phyloP scores from a whole-genome alignment of 129 eudicot genomes.

The Lonicera japonica region DNA sequence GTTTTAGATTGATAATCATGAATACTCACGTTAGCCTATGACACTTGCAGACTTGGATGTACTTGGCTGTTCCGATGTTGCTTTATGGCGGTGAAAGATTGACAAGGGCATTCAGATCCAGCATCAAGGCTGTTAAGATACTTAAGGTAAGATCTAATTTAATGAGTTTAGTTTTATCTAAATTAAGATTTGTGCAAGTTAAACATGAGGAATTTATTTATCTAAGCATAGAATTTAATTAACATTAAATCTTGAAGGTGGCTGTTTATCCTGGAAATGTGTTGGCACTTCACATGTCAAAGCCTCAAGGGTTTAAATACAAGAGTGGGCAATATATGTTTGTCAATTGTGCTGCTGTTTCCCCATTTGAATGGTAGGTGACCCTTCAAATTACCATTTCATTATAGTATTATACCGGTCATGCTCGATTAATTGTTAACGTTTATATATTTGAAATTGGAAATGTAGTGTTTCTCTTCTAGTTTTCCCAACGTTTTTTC shows the following conservation, averaged over 20 bases:
- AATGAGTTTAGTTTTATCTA: neutral
- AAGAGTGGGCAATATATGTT: slow-evolving; percentile 89
- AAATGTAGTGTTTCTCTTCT: neutral
- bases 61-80: slow-evolving; percentile 55
- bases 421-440: neutral
- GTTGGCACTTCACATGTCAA: slow-evolving; percentile 73
- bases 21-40: neutral
- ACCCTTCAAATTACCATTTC: neutral
- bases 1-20: neutral
- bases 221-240: neutral
- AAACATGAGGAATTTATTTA: neutral
- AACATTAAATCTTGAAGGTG: slow-evolving; percentile 34
- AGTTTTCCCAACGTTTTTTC: neutral
- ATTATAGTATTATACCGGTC: no score
- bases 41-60: slow-evolving; percentile 78
- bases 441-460: neutral
- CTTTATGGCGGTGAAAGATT: slow-evolving; percentile 72
- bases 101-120: slow-evolving; percentile 58
- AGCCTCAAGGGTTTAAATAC: slow-evolving; percentile 72
- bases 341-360: slow-evolving; percentile 79
- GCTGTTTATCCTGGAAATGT: slow-evolving; percentile 85
- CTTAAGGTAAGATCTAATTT: slow-evolving; percentile 41
- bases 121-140: slow-evolving; percentile 63
- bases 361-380: slow-evolving; percentile 86
- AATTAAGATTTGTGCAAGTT: neutral